Conservation (phyloP, 2,329 filamentous ascomycete genomes). For the Fusarium algeriense region DNA sequence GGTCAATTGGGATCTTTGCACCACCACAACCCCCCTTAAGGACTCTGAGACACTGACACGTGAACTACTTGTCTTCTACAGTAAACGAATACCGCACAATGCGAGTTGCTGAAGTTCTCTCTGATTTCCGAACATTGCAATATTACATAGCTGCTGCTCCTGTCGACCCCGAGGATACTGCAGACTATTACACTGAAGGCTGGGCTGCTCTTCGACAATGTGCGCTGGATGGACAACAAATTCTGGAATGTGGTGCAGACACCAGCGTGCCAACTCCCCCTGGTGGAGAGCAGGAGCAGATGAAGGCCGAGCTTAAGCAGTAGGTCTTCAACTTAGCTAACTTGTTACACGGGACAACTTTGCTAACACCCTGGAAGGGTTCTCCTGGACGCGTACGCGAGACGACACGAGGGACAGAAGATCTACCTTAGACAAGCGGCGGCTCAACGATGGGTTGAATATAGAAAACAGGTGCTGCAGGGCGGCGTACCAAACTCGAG, state of each 20-base stretch:
- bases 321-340: slow-evolving; percentile 52
- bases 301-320: slow-evolving; percentile 73
- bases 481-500: slow-evolving; percentile 62
- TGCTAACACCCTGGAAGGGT: slow-evolving; percentile 56
- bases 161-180: slow-evolving; percentile 64
- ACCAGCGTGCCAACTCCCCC: slow-evolving; percentile 66
- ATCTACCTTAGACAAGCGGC: slow-evolving; percentile 72
- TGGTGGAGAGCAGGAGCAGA: slow-evolving; percentile 70
- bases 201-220: slow-evolving; percentile 73
- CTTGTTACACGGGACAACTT: background rate
- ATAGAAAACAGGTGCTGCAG: slow-evolving; percentile 65
- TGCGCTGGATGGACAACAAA: slow-evolving; percentile 71
- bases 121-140: slow-evolving; percentile 72
- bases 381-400: slow-evolving; percentile 69
- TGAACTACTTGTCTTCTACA: slow-evolving; percentile 47
- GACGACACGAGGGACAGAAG: slow-evolving; percentile 73
- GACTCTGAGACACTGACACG: slow-evolving; percentile 38
- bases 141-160: slow-evolving; percentile 71
- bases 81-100: slow-evolving; percentile 71
- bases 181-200: slow-evolving; percentile 73
- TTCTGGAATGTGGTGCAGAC: slow-evolving; percentile 73
- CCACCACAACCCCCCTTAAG: background rate
- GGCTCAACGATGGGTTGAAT: slow-evolving; percentile 70
- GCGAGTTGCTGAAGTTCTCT: slow-evolving; percentile 71
- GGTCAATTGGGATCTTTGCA: slow-evolving; percentile 13